Evolutionary conservation across 257 asterid species (phyloP), one percentile per base, ranked within the genome.

Genomic region (Jacaranda mimosifolia): DNA sequence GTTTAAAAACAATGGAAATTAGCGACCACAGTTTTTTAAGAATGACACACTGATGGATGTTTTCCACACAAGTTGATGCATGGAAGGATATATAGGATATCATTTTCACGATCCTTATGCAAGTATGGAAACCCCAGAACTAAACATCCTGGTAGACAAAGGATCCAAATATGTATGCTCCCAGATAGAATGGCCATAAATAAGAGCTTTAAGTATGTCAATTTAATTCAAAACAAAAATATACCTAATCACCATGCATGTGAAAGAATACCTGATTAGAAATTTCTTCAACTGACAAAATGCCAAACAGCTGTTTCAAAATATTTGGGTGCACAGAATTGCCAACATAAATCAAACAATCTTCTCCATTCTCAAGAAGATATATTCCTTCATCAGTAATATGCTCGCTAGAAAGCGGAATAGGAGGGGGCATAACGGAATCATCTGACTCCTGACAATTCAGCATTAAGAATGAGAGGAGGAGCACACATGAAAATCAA

Each of bases 321-420:
- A 85, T 75, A 81, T 85, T 82, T 71, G 89, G 85, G 72, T 81
- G 83, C n/a, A 81, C 99, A 26, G 89, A 87, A 74, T 77, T 87
- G 69, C 99, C 98, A 74, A 87, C 88, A 85, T 86, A 96, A 70
- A 96, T 92, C 70, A 91, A 86, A 78, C 98, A 94, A 85, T 96
- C 99, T 78, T 85, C 92, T 35, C 99, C 98, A 72, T 90, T 96
- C 90, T 96, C 99, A 68, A 96, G 97, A 83, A 93, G 96, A 87
- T 93, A 96, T 78, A 93, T 84, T 55, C 97, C 99, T n/a, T 91
- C 91, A 53, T 87, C 95, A 63, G 78, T 74, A 56, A 96, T 74
- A 80, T 91, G 90, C 85, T 91, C 95, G 73, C 97, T 89, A 69
- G 94, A 88, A 77, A 93, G 98, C 51, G 97, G 98, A 76, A 93